A percentile compares a stretch with the other conserved stretches of the same genome.
phyloP scores from a whole-genome alignment of 2,329 filamentous ascomycete species.

The Torrubiella hemipterigena region DNA sequence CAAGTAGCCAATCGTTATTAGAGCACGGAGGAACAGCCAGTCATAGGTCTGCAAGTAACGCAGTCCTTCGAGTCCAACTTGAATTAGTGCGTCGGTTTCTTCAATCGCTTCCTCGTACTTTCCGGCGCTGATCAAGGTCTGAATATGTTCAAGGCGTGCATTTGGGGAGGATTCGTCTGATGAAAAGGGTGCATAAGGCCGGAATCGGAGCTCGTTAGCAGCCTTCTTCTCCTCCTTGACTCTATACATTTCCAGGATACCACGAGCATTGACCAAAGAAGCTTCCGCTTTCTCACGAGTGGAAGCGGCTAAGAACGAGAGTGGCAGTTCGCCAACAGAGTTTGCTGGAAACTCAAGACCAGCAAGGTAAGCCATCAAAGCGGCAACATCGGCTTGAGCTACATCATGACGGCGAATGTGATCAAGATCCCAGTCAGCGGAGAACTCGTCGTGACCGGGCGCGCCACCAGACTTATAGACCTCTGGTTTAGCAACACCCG shows the following conservation, averaged over 20 bases:
- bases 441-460: conserved; percentile 83
- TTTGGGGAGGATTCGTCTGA: conserved; percentile 50
- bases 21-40: conserved; percentile 84
- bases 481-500: conserved; percentile 70
- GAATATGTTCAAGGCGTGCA: conserved; percentile 55
- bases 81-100: conserved; percentile 64
- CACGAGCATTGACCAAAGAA: conserved; percentile 69
- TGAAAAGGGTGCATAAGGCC: conserved; percentile 60
- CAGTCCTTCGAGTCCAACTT: conserved; percentile 66
- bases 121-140: conserved; percentile 51
- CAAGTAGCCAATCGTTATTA: conserved; percentile 83
- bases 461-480: conserved; percentile 42
- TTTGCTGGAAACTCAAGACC: conserved; percentile 90
- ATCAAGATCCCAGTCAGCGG: conserved; percentile 76
- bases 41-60: conserved; percentile 96
- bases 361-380: conserved; percentile 86
- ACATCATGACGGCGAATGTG: conserved; percentile 81
- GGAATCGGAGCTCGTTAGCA: conserved; percentile 62
- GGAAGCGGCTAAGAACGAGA: conserved; percentile 66
- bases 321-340: conserved; percentile 83
- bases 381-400: conserved; percentile 83
- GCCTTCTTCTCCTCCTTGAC: conserved; percentile 86
- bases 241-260: conserved; percentile 89
- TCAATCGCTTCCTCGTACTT: conserved; percentile 67
- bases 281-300: conserved; percentile 72